Conservation (phyloP, 495 filamentous ascomycete species). For the Bacidia rubella region DNA sequence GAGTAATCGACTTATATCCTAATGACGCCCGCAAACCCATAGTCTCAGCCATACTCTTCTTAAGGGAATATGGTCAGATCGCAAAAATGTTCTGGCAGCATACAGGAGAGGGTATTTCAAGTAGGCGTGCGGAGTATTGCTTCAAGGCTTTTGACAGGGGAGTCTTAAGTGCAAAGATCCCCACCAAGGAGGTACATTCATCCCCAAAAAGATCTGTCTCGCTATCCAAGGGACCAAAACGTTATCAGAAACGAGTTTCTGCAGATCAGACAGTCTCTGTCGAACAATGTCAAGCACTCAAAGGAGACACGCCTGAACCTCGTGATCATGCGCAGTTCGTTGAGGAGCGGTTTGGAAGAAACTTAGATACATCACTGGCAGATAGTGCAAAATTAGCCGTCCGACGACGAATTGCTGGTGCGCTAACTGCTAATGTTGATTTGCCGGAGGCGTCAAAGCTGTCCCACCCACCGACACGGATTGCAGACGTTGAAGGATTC, state of each 20-base stretch:
- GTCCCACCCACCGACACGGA: slow-evolving; percentile 16
- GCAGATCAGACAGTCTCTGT: slow-evolving; percentile 30
- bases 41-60: slow-evolving; percentile 61
- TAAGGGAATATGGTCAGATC: slow-evolving; percentile 44
- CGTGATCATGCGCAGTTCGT: slow-evolving; percentile 70
- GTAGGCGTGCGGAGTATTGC: slow-evolving; percentile 83
- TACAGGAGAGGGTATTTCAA: slow-evolving; percentile 86
- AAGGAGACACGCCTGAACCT: slow-evolving; percentile 23
- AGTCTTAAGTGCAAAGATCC: slow-evolving; percentile 30
- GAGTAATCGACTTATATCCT: slow-evolving; percentile 52
- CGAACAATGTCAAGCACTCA: background rate
- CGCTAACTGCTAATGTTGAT: slow-evolving; percentile 60
- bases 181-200: slow-evolving; percentile 9
- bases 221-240: slow-evolving; percentile 44
- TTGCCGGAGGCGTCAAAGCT: slow-evolving; percentile 46
- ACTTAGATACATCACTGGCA: slow-evolving; percentile 65
- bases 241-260: slow-evolving; percentile 48
- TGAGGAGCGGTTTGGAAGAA: slow-evolving; percentile 89
- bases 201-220: background rate
- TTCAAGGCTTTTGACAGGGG: slow-evolving; percentile 58
- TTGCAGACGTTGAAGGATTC: slow-evolving; percentile 44
- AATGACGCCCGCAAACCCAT: slow-evolving; percentile 21
- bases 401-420: slow-evolving; percentile 74
- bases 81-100: slow-evolving; percentile 96
- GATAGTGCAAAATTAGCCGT: slow-evolving; percentile 76